Percentiles rank a stretch among this genome's conserved stretches.
phyloP scores from a whole-genome alignment of 2,329 filamentous ascomycete genomes.

The Dothideomycetidae sp. region DNA sequence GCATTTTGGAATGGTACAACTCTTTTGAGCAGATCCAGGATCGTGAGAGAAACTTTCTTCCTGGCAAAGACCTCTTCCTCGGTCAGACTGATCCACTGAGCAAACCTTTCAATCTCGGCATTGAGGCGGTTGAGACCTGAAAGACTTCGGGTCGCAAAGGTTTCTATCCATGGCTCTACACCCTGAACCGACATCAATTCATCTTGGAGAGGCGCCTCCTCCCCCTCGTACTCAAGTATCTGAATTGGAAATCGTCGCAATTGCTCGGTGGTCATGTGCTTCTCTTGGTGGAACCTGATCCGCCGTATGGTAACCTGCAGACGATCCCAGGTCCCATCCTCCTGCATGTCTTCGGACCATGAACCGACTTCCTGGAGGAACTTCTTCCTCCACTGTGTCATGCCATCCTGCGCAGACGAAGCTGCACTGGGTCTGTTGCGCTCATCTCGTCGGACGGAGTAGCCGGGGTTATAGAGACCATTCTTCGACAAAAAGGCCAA shows the following conservation, averaged over 20 bases:
- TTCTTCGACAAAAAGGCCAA: too few species aligned
- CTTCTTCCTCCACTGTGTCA: not conserved
- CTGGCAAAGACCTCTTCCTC: conserved; percentile 28
- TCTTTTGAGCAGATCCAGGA: conserved; percentile 18
- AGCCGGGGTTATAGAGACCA: too few species aligned
- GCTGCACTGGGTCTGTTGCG: not conserved
- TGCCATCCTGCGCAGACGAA: not conserved
- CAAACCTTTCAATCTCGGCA: conserved; percentile 33
- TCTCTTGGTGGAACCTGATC: not conserved
- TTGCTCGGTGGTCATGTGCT: not conserved
- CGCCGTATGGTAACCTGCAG: not conserved
- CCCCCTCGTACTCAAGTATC: conserved; percentile 5
- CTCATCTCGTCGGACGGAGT: not conserved
- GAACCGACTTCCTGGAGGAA: not conserved
- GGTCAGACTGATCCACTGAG: conserved; percentile 30
- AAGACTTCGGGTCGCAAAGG: too few species aligned
- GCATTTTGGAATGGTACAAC: conserved; percentile 15
- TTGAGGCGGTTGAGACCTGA: conserved; percentile 24
- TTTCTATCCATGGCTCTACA: conserved; percentile 1
- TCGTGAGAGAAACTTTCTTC: conserved; percentile 22
- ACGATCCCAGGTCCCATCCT: not conserved
- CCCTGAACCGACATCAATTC: not conserved
- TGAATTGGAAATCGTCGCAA: not conserved
- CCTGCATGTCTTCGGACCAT: not conserved
- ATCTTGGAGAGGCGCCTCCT: not conserved